Evolutionary conservation across 371 early-diverging fungal genomes (phyloP), one percentile per base, ranked within the genome.

Genomic region (Homolaphlyctis polyrhiza): DNA sequence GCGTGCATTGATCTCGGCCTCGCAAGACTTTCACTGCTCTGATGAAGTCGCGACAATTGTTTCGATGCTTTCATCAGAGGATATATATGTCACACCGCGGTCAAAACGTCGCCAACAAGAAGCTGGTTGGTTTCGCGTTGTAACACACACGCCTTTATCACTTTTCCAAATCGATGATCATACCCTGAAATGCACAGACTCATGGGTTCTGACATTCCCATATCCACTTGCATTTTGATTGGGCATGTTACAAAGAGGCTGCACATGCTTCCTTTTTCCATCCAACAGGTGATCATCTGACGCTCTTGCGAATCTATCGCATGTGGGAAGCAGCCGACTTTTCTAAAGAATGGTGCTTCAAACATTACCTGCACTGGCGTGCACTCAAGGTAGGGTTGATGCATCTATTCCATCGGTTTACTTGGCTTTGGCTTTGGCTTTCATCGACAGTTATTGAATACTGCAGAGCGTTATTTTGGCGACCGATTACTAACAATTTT

Each of bases 311-410:
- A 3, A 57, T 84, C 5, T 82, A 67, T 57, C 33, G 68, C 16
- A 69, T 61, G 11, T 83, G 77, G 76, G 28, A 54, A 18, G 35
- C 18, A 16, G 13, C 8, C 30, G 84, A 87, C 52, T 88, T 86
- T 13, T 81, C 86, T 59, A 28, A 61, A 2, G 86, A 87, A 52
- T 97, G 96, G 96, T 95, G 95, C 67, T 77, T 77, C 45, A 88
- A 90, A 35, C 84, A 94, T 64, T 96, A 87, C 73, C 82, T 98
- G 60, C 93, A 94, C 68, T 75, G 74, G 30, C 78, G 97, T 29
- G 90, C 91, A 52, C 80, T 97, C 77, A n/a, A n/a, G n/a, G n/a
- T n/a, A n/a, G n/a, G n/a, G n/a, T n/a, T n/a, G n/a, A n/a, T n/a
- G n/a, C n/a, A n/a, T n/a, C n/a, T n/a, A n/a, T n/a, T n/a, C n/a